A percentile compares a stretch with the other conserved stretches of the same genome.
Conservation (phyloP, 1,284 basidiomycete species). For the Ceratobasidium sp. region DNA sequence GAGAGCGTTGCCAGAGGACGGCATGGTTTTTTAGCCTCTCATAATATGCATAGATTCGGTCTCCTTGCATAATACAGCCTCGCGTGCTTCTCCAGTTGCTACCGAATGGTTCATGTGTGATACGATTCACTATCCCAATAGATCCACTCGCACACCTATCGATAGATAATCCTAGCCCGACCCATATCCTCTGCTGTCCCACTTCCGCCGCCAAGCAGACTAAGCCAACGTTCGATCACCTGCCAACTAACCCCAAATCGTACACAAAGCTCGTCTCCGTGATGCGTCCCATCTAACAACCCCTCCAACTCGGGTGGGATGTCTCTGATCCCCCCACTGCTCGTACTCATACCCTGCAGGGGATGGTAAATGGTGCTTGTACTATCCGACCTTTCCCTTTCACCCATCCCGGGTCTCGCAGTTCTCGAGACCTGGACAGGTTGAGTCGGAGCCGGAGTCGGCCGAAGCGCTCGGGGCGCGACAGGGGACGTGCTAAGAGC, state of each 20-base stretch:
- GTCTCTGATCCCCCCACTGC: conserved; percentile 41
- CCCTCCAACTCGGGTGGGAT: conserved; percentile 58
- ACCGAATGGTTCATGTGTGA: background rate
- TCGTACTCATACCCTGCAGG: background rate
- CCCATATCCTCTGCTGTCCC: conserved; percentile 54
- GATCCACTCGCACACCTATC: conserved; percentile 44
- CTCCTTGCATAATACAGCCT: too few species aligned
- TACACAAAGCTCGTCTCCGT: conserved; percentile 89
- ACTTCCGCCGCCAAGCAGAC: conserved; percentile 64
- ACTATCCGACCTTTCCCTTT: conserved; percentile 40
- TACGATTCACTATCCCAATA: conserved; percentile 16
- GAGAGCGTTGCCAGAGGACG: too few species aligned
- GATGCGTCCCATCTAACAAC: conserved; percentile 85
- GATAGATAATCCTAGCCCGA: conserved; percentile 60
- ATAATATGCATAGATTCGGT: too few species aligned
- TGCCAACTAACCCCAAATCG: conserved; percentile 85
- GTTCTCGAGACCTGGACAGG: background rate
- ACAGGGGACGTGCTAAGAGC: conserved; percentile 36
- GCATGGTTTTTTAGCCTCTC: too few species aligned
- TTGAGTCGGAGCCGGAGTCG: conserved; percentile 17
- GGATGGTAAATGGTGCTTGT: conserved; percentile 41
- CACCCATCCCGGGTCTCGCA: conserved; percentile 14
- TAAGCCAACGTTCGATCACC: conserved; percentile 77
- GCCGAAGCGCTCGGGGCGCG: conserved; percentile 44
- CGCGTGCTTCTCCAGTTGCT: too few species aligned